Base-by-base conservation (phyloP, 2,329 filamentous ascomycete species). In the Colletotrichum australisinense region DNA sequence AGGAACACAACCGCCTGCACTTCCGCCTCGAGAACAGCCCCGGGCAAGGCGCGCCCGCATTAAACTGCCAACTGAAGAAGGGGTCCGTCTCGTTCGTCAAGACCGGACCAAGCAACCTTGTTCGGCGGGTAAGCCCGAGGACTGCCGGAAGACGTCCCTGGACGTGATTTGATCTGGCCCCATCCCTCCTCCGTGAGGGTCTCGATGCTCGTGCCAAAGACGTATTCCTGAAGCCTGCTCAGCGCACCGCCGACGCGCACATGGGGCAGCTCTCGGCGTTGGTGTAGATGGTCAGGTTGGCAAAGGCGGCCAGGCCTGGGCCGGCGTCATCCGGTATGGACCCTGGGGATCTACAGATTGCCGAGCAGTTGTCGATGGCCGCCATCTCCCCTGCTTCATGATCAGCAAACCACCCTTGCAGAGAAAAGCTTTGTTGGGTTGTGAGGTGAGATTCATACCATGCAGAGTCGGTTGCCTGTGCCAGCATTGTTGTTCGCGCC, bases 181-280 rank as follows among this genome's bases (percentile, higher is more conserved):
- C 88, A 90, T 6, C 88, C 88, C 49, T 82, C 78, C 46, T 82
- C 79, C 14, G 87, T 79, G 38, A 90, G 80, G 5, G 79, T 82
- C 28, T 85, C 80, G 72, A 89, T 87, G 30, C 82, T 85, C 1
- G 87, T 89, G 6, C 87, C 88, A 76, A 86, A 90, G 8, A 90
- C 83, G 76, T 88, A 88, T 79, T 90, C 49, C 81, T 82, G 80
- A 90, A 89, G 0, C 87, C 87, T 0, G 88, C 83, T 86, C 87
- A 90, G 1, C 87, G 84, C 74, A 90, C 89, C 0, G 88, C 88
- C 7, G 87, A 85, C 1, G 88, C 87, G 75, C 89, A 91, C 86
- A 90, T 91, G 7, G 88, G 86, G 77, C 88, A 90, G 69, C 85
- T 86, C 78, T 90, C 88, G 2, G 85, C 88, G 77, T 88, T 90